Conservation (phyloP, 192 early-diverging fungal genomes). For the Entomortierella lignicola region DNA sequence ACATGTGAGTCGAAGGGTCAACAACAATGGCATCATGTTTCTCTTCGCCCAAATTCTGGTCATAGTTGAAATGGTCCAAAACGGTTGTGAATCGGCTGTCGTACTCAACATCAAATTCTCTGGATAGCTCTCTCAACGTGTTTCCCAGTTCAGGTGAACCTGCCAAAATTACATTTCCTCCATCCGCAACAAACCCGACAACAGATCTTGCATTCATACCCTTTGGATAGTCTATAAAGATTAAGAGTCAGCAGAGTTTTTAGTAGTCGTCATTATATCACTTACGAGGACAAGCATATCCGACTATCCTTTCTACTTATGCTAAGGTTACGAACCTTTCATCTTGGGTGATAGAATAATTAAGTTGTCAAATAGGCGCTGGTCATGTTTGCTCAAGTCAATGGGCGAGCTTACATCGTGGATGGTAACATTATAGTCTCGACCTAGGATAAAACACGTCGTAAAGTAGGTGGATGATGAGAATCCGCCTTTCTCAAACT, state of each 20-base stretch:
- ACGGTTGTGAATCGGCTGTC: slow-evolving; percentile 78
- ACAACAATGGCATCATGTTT: slow-evolving; percentile 69
- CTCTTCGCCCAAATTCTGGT: slow-evolving; percentile 47
- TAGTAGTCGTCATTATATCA: not conserved
- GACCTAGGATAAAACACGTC: slow-evolving; percentile 54
- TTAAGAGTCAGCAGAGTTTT: not conserved
- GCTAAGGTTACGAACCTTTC: slow-evolving; percentile 56
- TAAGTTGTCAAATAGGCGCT: slow-evolving; percentile 83
- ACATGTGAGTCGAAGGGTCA: slow-evolving; percentile 52
- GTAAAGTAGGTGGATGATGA: slow-evolving; percentile 14
- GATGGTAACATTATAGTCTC: slow-evolving; percentile 70
- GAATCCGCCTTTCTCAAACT: not conserved
- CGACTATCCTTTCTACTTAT: not conserved
- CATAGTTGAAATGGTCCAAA: slow-evolving; percentile 76
- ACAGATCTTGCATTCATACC: slow-evolving; percentile 67
- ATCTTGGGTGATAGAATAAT: slow-evolving; percentile 83
- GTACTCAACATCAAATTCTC: slow-evolving; percentile 90
- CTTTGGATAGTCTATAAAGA: slow-evolving; percentile 56
- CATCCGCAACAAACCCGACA: slow-evolving; percentile 87
- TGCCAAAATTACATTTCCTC: slow-evolving; percentile 90
- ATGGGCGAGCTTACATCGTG: slow-evolving; percentile 64
- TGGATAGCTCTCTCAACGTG: slow-evolving; percentile 81
- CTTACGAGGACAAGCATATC: too few species aligned
- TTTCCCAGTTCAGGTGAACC: slow-evolving; percentile 73
- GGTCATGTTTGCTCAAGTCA: slow-evolving; percentile 68